Evolutionary conservation across 2,329 filamentous ascomycete species (phyloP), one percentile per base, ranked within the genome.

Genomic region (Alternaria brassicae): DNA sequence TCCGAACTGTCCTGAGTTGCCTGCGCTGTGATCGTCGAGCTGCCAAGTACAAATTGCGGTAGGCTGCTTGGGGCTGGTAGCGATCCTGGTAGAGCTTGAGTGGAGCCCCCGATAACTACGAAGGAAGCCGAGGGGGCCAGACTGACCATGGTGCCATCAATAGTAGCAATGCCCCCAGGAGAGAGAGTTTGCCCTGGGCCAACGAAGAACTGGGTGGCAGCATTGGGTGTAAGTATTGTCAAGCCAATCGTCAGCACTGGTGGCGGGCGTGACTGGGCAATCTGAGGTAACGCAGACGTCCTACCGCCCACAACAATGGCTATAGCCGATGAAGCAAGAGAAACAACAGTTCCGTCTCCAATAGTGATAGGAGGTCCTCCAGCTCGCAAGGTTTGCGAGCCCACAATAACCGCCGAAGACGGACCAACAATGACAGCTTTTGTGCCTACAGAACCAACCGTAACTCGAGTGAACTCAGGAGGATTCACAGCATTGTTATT

Each of bases 121-220:
- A 74, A 75, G 7, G 73, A 75, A 21, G 79, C 80, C 6, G 70
- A 77, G 1, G 74, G 65, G 3, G 64, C 80, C 9, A 83, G 72
- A 44, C 77, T 80, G 48, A 83, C 67, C 2, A 77, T 71, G 12
- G 76, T 79, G 1, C 78, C 79, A 49, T 71, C 71, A 1, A 80
- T 54, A 1, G 75, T 74, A 1, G 72, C 80, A 10, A 73, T 72
- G 1, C 79, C 80, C 13, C 81, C 78, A 17, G 77, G 71, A 3
- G 72, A 75, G 7, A 79, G 63, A 1, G 71, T 78, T 41, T 77
- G 71, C 7, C 78, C 79, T 2, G 78, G 72, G 1, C 61, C 76
- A 5, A 83, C 62, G 47, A 77, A 77, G 69, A 79, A 82, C 39
- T 82, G 80, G 1, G 80, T 82, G 3, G 80, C 79, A 32, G 80